Evolutionary conservation across 1,139 yeast species (phyloP), one percentile per base, ranked within the genome.

Genomic region (Petasospora fabianii): DNA sequence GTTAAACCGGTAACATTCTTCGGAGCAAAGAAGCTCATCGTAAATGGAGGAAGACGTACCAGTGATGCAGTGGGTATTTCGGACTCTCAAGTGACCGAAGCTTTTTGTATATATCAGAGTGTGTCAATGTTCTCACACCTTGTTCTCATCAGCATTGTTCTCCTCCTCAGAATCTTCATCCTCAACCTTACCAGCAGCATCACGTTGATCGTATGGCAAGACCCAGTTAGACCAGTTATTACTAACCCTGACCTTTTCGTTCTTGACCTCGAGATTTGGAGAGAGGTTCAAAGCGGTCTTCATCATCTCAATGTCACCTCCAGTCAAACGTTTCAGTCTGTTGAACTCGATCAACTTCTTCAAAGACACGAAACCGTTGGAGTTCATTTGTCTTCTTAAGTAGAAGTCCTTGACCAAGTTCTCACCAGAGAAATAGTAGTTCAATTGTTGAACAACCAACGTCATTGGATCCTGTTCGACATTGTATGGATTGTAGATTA

Each of bases 371-470:
- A 75, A 76, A 16, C 80, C 81, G 32, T 64, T 68, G 22, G 70
- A 64, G 62, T 82, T 80, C 95, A 87, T 86, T 54, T 80, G 83
- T 52, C 76, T 75, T 62, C 95, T 77, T 59, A 87, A 71, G 60
- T 65, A 86, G 41, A 81, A 66, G 62, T 87, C 96, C 63, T 84
- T 83, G 53, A 84, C 69, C 60, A 87, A 72, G 62, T 87, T 87
- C 50, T 84, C 94, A 38, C 80, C 71, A 8, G 92, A 81, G 61
- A 87, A 82, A 63, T 87, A 87, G 66, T 87, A 87, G 54, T 81
- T 85, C 39, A 45, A 33, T 32, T 43, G 45, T 15, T 29, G 32
- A 11, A 35, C 38, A 27, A 40, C 40, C 18, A 35, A 16, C 1
- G 38, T 30, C 3, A 33, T 31, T 3, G 36, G 40, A 24, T 42